Conservation (phyloP, 2,329 filamentous ascomycete species). For the Coleophoma cylindrospora region DNA sequence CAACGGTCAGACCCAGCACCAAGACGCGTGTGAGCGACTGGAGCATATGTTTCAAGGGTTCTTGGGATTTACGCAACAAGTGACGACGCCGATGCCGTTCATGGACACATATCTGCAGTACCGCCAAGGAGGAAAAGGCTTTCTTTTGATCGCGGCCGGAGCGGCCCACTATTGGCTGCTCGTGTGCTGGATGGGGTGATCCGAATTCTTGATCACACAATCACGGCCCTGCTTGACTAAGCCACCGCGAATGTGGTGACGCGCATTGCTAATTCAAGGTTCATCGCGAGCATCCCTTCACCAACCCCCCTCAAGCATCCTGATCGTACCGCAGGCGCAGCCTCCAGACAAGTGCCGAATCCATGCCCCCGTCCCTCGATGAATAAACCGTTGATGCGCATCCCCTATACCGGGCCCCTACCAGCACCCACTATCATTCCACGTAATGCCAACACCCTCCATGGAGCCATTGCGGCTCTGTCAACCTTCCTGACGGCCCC, state of each 20-base stretch:
- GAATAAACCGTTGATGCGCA: conserved; percentile 73
- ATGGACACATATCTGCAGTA: not conserved
- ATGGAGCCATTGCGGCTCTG: conserved; percentile 74
- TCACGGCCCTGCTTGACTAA: too few relatives aligned
- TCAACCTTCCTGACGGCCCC: conserved; percentile 67
- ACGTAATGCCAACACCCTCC: conserved; percentile 59
- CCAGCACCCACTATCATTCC: conserved; percentile 73
- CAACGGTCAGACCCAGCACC: conserved; percentile 13
- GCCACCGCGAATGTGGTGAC: too few relatives aligned
- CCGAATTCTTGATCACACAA: too few relatives aligned
- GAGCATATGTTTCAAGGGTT: conserved; percentile 5
- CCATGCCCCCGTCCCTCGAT: conserved; percentile 34
- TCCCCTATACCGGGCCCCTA: conserved; percentile 84
- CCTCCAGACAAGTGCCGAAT: conserved; percentile 3
- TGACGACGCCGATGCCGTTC: not conserved
- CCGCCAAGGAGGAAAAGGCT: not conserved
- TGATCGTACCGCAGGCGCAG: too few relatives aligned
- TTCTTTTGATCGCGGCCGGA: not conserved
- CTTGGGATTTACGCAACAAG: not conserved
- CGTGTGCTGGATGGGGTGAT: too few relatives aligned
- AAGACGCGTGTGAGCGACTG: conserved; percentile 13
- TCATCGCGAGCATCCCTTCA: too few relatives aligned
- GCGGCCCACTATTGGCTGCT: not conserved
- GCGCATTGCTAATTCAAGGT: too few relatives aligned
- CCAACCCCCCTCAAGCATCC: too few relatives aligned